phyloP scores from a whole-genome alignment of 805 yeast genomes.

The Kregervanrija fluxuum region DNA sequence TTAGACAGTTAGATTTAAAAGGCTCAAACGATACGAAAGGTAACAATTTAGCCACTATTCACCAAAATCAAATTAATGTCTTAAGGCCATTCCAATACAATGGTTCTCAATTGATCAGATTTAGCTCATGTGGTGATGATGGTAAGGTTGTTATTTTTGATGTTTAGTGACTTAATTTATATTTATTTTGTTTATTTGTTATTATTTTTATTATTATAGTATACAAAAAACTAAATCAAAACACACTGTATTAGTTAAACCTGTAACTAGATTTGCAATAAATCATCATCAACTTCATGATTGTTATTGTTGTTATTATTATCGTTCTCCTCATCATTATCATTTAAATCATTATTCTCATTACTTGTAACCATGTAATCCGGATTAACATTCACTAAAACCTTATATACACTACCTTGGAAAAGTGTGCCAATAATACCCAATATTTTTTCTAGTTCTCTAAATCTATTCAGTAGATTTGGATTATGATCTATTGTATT shows the following conservation, averaged over 20 bases:
- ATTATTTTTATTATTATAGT: neutral
- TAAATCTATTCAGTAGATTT: neutral
- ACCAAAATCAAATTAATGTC: conserved; percentile 82
- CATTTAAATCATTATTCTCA: conserved; percentile 12
- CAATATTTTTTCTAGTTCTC: conserved; percentile 11
- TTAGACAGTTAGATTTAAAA: conserved; percentile 90
- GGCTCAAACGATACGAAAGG: conserved; percentile 55
- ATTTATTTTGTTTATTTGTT: neutral
- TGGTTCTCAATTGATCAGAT: conserved; percentile 41
- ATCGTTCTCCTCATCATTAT: neutral
- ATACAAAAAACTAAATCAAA: neutral
- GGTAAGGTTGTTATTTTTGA: conserved; percentile 83
- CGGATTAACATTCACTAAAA: conserved; percentile 9
- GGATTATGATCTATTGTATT: too few relatives aligned
- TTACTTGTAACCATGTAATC: conserved; percentile 8
- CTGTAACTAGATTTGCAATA: neutral
- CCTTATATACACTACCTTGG: conserved; percentile 22
- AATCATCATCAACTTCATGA: conserved; percentile 1
- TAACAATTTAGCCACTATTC: conserved; percentile 61
- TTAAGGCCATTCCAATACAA: conserved; percentile 45
- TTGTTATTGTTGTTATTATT: neutral
- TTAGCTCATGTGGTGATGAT: conserved; percentile 79
- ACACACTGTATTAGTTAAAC: neutral
- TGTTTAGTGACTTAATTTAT: conserved; percentile 25
- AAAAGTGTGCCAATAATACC: conserved; percentile 25